Base-by-base conservation (phyloP, 257 asterid genomes). In the Ilex asprella region DNA sequence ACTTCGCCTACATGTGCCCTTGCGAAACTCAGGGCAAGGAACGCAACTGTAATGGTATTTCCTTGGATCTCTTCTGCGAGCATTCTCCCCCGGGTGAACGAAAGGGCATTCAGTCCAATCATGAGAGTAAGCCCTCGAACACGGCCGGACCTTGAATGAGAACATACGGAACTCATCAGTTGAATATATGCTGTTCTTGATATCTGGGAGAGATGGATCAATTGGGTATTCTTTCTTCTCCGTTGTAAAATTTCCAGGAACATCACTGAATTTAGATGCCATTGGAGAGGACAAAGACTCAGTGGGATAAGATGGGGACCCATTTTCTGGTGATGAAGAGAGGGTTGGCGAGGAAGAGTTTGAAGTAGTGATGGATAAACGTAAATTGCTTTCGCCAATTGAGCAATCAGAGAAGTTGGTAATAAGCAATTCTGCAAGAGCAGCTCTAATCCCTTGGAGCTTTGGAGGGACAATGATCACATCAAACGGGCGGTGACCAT, bases 61-160 rank as follows among this genome's bases (percentile, higher is more conserved):
- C 59, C 97, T 75, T 2, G 97, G 99, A 71, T 92, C 99, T 66
- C 99, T 79, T 58, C 99, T 70, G 12, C 99, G 91, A 6, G 99
- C 99, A 61, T 89, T 92, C 68, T 92, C 99, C 12, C 99, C 99
- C 5, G 97, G 99, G 72, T 92, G 97, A 56, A 85, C 97, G 58
- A 92, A 92, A 11, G 97, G 99, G 55, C 99, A 92, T 76, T 89
- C 97, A 0, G 99, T 89, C 99, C 99, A 92, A 65, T 92, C 99
- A 64, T 92, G 99, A 59, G 99, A 89, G 62, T 92, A 92, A 47
- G 99, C 99, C 73, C 99, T 79, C 2, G 99, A 92, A 74, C 99
- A 92, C 47, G 97, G 97, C 58, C 99, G 66, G 32, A 92, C 95
- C 85, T 92, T 92, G 71, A 92, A 89, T 0, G 95, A 82, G 62